Base-by-base conservation (phyloP, 2,329 filamentous ascomycete genomes). In the Paraphoma sp. region DNA sequence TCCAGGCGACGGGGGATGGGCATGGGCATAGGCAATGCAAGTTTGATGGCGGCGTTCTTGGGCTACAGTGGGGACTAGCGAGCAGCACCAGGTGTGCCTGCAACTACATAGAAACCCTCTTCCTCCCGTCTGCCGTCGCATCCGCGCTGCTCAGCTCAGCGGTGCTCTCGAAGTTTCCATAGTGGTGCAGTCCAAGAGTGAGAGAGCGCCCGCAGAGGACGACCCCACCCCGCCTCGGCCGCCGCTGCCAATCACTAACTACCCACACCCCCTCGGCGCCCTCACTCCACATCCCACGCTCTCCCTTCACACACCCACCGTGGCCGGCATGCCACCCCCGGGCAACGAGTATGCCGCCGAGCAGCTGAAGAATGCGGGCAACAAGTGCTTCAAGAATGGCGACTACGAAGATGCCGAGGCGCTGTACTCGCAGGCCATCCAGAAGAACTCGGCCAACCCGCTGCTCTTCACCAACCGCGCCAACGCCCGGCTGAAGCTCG, bases 391-490 rank as follows among this genome's bases (percentile, higher is more conserved):
- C 76, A 83, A 86, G 59, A 77, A 80, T 8, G 86, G 85, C 59
- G 87, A 93, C 65, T 93, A 84, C 70, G 75, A 78, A 5, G 82
- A 79, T 23, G 91, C 91, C 38, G 89, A 92, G 60, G 82, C 82
- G 17, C 79, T 88, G 55, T 94, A 94, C 76, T 89, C 89, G 4
- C 86, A 90, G 75, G 91, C 91, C 80, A 93, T 97, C 66, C 87
- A 90, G 67, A 87, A 88, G 72, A 91, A 96, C 76, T 84, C 90
- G 4, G 84, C 82, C 53, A 95, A 96, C 72, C 86, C 90, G 1
- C 82, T 89, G 30, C 84, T 97, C 48, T 97, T 93, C 79, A 94
- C 92, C 40, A 98, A 97, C 79, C 91, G 93, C 51, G 91, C 93
- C 49, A 90, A 97, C 79, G 88, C 90, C 3, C 87, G 93, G 41